Evolutionary conservation across 2,329 filamentous ascomycete genomes (phyloP), one percentile per base, ranked within the genome.

Genomic region (Stagonosporopsis tanaceti): DNA sequence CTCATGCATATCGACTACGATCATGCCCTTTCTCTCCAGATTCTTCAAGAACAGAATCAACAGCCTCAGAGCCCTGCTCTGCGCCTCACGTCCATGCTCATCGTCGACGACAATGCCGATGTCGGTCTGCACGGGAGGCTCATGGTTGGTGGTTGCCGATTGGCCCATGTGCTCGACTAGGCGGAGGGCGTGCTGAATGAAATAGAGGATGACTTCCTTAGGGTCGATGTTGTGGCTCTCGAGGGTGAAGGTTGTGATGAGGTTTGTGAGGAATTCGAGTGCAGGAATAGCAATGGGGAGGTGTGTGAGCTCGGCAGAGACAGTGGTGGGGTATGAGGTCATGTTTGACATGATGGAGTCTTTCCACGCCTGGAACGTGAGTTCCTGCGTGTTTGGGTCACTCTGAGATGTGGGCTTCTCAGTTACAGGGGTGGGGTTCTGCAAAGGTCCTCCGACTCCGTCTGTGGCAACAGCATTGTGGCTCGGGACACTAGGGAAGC

Each of bases 31-130:
- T 6, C 67, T 51, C 12, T 78, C 68, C 50, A 78, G 53, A 55
- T 75, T 78, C 48, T 68, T 68, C 30, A 79, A 69, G 53, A 79
- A 79, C 9, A 79, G 57, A 27, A 78, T 51, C 39, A 79, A 47
- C 39, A 78, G 62, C 27, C 67, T 70, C 14, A 78, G 66, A n/a
- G 70, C 70, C 17, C 77, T 65, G n/a, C 59, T 68, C 53, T 75
- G 76, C 20, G 73, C 75, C 28, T 74, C 73, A 20, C 72, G 69
- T 17, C 74, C 76, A 47, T 67, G 66, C 38, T 66, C 66, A 15
- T 41, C 44, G 8, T 47, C 24, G 0, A 45, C 30, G 12, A 24
- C 25, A n/a, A 50, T 30, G n/a, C 50, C 50, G 17, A 44, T 45
- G 12, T 41, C 32, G 8, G 41, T 47, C 27, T 34, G 42, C 25